Conservation (phyloP, 305 asterid genomes). For the Salvia sclarea region DNA sequence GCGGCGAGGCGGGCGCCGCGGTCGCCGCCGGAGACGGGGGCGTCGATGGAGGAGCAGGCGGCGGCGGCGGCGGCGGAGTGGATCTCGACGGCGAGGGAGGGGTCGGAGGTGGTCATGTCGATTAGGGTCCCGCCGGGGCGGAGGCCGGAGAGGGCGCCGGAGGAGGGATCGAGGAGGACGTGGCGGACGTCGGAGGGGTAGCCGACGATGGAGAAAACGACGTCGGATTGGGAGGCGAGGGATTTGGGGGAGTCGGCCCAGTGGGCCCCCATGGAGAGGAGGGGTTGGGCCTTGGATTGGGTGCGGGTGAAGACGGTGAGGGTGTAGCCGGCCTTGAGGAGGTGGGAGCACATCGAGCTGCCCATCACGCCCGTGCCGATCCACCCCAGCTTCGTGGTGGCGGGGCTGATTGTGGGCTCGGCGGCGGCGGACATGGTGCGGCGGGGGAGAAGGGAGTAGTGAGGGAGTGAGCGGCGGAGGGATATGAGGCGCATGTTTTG, state of each 20-base stretch:
- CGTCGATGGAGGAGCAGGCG: constrained; percentile 77
- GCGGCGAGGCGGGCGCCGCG: constrained; percentile 84
- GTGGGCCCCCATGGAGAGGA: constrained; percentile 78
- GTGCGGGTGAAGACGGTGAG: constrained; percentile 86
- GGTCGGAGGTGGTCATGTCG: constrained; percentile 95
- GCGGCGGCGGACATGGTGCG: constrained; percentile 57
- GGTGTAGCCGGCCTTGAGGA: constrained; percentile 84
- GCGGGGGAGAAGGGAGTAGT: constrained; percentile 34
- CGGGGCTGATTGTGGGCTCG: constrained; percentile 54
- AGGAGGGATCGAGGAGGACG: constrained; percentile 67
- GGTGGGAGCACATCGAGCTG: constrained; percentile 81
- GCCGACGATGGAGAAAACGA: constrained; percentile 90
- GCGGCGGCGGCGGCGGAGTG: constrained; percentile 61
- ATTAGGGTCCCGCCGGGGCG: constrained; percentile 65
- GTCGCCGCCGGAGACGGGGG: constrained; percentile 96
- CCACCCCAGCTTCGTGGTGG: constrained; percentile 79
- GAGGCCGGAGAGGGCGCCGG: constrained; percentile 80
- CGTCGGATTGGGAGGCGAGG: constrained; percentile 78
- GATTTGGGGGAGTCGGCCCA: constrained; percentile 81
- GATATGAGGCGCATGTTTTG: constrained; percentile 34
- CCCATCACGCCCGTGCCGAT: constrained; percentile 98
- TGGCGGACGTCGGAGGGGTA: constrained; percentile 97
- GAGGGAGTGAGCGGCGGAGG: constrained; percentile 34
- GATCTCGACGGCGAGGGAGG: constrained; percentile 80
- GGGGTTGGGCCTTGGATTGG: constrained; percentile 71